Base-by-base conservation (phyloP, 371 early-diverging fungal genomes). In the Circinella minor region DNA sequence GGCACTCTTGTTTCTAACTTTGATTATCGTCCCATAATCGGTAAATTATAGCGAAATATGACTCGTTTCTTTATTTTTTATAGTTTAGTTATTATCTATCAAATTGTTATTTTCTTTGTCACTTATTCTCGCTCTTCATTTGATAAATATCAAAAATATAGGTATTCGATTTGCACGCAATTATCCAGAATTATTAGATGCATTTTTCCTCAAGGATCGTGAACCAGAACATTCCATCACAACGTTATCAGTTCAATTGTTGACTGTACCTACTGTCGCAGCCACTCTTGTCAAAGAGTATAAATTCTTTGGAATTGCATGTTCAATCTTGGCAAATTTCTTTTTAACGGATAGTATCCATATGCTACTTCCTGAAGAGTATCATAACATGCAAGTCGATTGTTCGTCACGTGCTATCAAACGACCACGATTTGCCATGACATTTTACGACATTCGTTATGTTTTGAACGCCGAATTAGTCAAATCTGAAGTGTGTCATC, bases 261-360 rank as follows among this genome's bases (percentile, higher is more conserved):
- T 97, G 75, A 97, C 99, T 2, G 95, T 94, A 0, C 97, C 97
- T 1, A 94, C 94, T 4, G 89, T 98, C 18, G 93, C 97, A 3
- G 85, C 89, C 3, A 80, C 93, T 73, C 81, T 98, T 43, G 92
- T 93, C 14, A 84, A 88, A 61, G 87, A 94, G 34, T 94, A 94
- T 74, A 86, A 87, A 46, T 91, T 95, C 68, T 80, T 94, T 76
- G 86, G 86, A 57, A 88, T 88, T 61, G 88, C 92, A 48, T 87
- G 89, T 70, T 81, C 83, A 36, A 89, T 92, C 65, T 78, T 94
- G 20, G 75, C 87, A 66, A 86, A 86, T 65, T 90, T 93, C 64
- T 93, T 94, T 75, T 82, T 92, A 72, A 85, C 85, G 71, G 90
- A 77, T 77, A 84, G 67, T 48, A 77, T 84, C 39, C 73, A 74